Conservation (phyloP, 352 stramenopile species). For the Blastocystis sp. region DNA sequence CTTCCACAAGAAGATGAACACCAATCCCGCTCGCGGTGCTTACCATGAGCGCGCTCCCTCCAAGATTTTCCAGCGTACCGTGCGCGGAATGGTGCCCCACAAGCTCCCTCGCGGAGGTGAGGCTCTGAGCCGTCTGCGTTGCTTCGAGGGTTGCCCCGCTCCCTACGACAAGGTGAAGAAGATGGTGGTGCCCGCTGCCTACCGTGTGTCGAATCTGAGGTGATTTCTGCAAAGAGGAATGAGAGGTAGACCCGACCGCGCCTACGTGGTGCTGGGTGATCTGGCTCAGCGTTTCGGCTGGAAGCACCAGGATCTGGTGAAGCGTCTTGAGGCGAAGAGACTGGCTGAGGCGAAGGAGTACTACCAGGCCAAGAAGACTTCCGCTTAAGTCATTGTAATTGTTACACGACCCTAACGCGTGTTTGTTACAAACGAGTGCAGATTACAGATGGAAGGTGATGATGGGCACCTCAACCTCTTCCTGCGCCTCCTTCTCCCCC, state of each 20-base stretch:
- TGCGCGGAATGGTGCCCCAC: no score
- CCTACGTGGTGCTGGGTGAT: neutral
- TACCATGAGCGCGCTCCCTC: no score
- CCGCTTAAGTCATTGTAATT: constrained; percentile 39
- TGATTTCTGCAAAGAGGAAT: no score
- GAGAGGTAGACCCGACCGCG: no score
- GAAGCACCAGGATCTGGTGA: neutral
- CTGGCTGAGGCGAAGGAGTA: constrained; percentile 51
- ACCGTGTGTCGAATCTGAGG: constrained; percentile 85
- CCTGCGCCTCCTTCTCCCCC: neutral
- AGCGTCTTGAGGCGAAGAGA: constrained; percentile 40
- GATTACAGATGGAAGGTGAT: neutral
- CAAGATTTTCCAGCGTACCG: no score
- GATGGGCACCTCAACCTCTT: neutral
- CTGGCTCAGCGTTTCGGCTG: neutral
- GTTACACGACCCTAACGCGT: neutral
- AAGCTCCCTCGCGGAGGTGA: no score
- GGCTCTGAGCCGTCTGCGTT: no score
- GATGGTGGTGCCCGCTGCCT: constrained; percentile 92
- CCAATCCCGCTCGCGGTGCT: no score
- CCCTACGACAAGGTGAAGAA: constrained; percentile 78
- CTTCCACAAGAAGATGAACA: no score
- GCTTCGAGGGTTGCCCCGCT: no score
- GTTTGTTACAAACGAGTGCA: neutral
- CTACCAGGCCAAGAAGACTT: constrained; percentile 67